Evolutionary conservation across 176 grass and related monocot genomes (phyloP).

Genomic region (Dactylis glomerata): DNA sequence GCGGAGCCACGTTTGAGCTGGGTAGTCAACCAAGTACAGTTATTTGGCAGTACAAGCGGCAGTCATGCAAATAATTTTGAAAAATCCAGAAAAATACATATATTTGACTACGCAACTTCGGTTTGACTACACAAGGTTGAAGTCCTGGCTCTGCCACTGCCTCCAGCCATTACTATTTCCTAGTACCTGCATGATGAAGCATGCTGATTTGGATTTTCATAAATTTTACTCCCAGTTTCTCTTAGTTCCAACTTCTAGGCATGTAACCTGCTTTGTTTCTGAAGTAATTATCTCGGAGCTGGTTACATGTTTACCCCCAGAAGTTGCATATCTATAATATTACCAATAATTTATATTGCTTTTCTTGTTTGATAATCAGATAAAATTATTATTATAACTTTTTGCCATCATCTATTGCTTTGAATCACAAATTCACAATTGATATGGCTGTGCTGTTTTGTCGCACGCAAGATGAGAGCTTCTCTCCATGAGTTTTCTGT

Average conservation of each 20-base stretch:
- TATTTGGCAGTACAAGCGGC: too few relatives aligned
- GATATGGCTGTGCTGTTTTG: background rate
- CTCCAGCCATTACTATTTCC: background rate
- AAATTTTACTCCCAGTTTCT: background rate
- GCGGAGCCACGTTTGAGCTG: too few relatives aligned
- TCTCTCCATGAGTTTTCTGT: background rate
- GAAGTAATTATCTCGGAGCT: background rate
- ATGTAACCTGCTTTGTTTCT: background rate
- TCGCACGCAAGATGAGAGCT: background rate
- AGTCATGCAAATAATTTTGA: too few relatives aligned
- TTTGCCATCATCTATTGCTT: background rate
- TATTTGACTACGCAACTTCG: too few relatives aligned
- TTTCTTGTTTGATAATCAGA: constrained; percentile 9
- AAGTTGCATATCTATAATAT: background rate
- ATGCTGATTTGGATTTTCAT: background rate
- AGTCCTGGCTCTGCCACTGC: too few relatives aligned
- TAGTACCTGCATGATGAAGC: background rate
- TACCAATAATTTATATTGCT: constrained; percentile 16
- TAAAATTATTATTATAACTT: background rate
- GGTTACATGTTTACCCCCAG: background rate
- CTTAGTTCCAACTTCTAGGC: background rate
- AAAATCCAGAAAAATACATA: too few relatives aligned
- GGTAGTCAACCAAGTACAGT: too few relatives aligned
- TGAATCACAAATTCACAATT: background rate
- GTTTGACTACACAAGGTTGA: too few relatives aligned